Evolutionary conservation across 2,329 filamentous ascomycete genomes (phyloP).

Genomic region (Escovopsis sp.): DNA sequence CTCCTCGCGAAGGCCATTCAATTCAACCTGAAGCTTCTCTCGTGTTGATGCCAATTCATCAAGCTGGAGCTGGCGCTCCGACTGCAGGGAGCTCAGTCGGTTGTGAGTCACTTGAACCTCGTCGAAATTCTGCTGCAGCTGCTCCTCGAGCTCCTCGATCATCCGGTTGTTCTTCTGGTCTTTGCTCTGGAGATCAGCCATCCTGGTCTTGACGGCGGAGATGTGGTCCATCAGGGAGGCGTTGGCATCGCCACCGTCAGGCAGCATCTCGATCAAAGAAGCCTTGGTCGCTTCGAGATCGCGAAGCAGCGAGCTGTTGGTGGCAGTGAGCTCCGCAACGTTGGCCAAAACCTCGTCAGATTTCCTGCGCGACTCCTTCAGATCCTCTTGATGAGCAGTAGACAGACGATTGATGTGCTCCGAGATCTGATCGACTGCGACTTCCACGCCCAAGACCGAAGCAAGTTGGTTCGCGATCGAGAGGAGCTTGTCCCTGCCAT

Average conservation of each 20-base stretch:
- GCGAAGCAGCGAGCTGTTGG: constrained; percentile 43
- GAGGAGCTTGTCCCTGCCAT: constrained; percentile 51
- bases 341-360: constrained; percentile 40
- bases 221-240: constrained; percentile 40
- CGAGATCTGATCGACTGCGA: constrained; percentile 52
- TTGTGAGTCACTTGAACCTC: constrained; percentile 77
- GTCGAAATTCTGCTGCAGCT: constrained; percentile 89
- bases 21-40: constrained; percentile 48
- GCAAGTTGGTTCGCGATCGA: constrained; percentile 51
- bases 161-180: constrained; percentile 87
- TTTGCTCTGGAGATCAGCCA: constrained; percentile 44
- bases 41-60: constrained; percentile 62
- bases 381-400: constrained; percentile 42
- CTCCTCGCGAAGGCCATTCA: constrained; percentile 53
- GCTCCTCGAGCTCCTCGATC: constrained; percentile 92
- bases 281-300: constrained; percentile 48
- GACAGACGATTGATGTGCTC: constrained; percentile 42
- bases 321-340: constrained; percentile 40
- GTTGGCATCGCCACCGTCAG: constrained; percentile 21
- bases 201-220: constrained; percentile 49
- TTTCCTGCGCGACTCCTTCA: constrained; percentile 44
- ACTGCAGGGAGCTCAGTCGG: constrained; percentile 67
- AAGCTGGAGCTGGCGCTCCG: constrained; percentile 57
- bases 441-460: constrained; percentile 43
- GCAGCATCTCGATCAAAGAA: constrained; percentile 37